phyloP scores from a whole-genome alignment of 768 basidiomycete species.

The Tulasnella sp. region DNA sequence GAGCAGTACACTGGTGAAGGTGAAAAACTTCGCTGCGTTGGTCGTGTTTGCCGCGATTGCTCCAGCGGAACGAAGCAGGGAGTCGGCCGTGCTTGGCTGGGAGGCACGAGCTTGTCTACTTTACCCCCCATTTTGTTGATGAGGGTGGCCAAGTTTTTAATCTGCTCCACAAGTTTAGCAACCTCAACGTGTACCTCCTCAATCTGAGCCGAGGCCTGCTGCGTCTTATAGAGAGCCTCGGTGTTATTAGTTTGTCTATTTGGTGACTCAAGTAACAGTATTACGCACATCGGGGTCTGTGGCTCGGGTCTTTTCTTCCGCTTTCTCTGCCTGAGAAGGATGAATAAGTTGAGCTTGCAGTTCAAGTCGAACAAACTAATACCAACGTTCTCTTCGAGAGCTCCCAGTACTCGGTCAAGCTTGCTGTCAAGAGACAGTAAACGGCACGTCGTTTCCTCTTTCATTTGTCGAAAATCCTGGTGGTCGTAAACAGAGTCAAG shows the following conservation, averaged over 20 bases:
- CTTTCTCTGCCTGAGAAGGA: background rate
- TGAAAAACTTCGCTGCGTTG: background rate
- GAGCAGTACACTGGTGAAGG: too few relatives aligned
- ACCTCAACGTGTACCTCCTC: background rate
- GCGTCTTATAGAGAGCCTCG: background rate
- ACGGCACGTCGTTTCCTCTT: background rate
- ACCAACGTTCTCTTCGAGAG: background rate
- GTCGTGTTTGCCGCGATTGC: too few relatives aligned
- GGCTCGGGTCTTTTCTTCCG: background rate
- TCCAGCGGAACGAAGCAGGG: too few relatives aligned
- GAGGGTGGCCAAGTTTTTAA: background rate
- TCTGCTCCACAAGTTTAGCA: background rate
- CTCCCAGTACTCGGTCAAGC: background rate
- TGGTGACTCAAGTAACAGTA: background rate
- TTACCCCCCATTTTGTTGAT: background rate
- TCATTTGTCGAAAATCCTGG: background rate
- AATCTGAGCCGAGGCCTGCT: background rate
- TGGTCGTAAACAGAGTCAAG: background rate
- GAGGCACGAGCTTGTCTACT: background rate
- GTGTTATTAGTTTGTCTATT: background rate
- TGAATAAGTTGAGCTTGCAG: background rate
- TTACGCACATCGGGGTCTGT: background rate
- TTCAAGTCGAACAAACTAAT: background rate
- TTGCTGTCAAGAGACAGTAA: background rate
- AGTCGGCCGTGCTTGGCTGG: background rate